Percentiles rank a stretch among this genome's conserved stretches.
These are phyloP conservation scores for Usnea hakonensis DNA, from an alignment of 495 filamentous ascomycete species.

Conservation along the genomic window DNA sequence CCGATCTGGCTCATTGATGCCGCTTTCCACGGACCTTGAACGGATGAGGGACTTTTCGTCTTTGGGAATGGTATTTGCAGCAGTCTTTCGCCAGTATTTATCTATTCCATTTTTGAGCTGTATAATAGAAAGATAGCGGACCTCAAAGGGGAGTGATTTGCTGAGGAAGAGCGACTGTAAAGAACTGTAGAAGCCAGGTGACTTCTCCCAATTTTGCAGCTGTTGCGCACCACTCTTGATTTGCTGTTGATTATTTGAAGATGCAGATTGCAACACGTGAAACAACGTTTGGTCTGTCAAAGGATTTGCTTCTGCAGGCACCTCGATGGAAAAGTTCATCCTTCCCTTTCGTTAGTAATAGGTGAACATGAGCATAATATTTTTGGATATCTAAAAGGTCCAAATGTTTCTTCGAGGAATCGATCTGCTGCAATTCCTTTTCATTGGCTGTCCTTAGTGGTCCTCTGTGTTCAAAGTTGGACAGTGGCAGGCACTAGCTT, in stretches of 20 bases:
- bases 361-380: background rate
- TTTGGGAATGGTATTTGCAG: slow-evolving; percentile 59
- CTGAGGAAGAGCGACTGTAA: slow-evolving; percentile 77
- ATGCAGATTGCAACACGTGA: slow-evolving; percentile 60
- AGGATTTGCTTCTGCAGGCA: slow-evolving; percentile 55
- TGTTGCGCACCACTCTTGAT: slow-evolving; percentile 76
- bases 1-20: slow-evolving; percentile 62
- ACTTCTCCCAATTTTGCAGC: slow-evolving; percentile 75
- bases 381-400: background rate
- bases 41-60: slow-evolving; percentile 71
- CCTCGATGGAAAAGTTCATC: slow-evolving; percentile 45
- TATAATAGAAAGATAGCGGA: slow-evolving; percentile 84
- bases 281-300: slow-evolving; percentile 58
- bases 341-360: slow-evolving; percentile 10
- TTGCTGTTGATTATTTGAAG: slow-evolving; percentile 64
- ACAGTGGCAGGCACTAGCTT: background rate
- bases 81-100: slow-evolving; percentile 78
- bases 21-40: slow-evolving; percentile 59
- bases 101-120: slow-evolving; percentile 94
- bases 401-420: too few species aligned
- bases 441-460: background rate
- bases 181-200: slow-evolving; percentile 64
- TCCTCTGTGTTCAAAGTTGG: background rate
- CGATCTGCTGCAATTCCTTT: background rate
- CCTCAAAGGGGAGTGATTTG: slow-evolving; percentile 59